Percentiles rank a stretch among this genome's conserved stretches.
Evolutionary conservation across 2,329 filamentous ascomycete genomes (phyloP).

Genomic region (Epichloe hybrida): DNA sequence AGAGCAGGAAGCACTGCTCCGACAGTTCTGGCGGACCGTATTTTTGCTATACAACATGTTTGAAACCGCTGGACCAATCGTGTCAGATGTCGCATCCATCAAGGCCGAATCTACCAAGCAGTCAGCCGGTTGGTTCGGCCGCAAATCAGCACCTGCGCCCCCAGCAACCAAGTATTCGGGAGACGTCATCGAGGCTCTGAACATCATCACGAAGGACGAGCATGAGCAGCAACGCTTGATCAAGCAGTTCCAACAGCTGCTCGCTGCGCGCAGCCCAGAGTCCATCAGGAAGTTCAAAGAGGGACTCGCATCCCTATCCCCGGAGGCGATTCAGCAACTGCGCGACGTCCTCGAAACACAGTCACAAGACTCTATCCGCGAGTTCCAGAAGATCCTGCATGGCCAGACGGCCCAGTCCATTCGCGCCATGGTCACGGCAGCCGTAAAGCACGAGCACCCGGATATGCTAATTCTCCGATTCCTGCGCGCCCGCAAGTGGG

Average conservation of each 20-base stretch:
- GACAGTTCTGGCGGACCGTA: background rate
- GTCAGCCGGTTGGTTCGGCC: background rate
- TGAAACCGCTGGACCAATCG: background rate
- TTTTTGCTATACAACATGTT: constrained; percentile 1
- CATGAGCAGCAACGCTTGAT: background rate
- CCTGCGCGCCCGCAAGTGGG: constrained; percentile 25
- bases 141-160: background rate
- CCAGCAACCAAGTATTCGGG: background rate
- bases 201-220: background rate
- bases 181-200: background rate
- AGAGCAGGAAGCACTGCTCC: background rate
- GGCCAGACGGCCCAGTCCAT: constrained; percentile 1
- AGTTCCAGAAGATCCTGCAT: constrained; percentile 1
- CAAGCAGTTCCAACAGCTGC: background rate
- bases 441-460: constrained; percentile 18
- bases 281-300: constrained; percentile 2
- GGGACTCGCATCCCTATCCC: background rate
- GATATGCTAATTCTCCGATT: constrained; percentile 26
- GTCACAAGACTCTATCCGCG: background rate
- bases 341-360: background rate
- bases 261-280: background rate
- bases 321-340: constrained; percentile 1
- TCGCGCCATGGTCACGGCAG: constrained; percentile 9
- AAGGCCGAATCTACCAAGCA: background rate
- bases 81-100: background rate